Base-by-base conservation (phyloP, 164 flowering plant genomes). In the Hamamelis virginiana region DNA sequence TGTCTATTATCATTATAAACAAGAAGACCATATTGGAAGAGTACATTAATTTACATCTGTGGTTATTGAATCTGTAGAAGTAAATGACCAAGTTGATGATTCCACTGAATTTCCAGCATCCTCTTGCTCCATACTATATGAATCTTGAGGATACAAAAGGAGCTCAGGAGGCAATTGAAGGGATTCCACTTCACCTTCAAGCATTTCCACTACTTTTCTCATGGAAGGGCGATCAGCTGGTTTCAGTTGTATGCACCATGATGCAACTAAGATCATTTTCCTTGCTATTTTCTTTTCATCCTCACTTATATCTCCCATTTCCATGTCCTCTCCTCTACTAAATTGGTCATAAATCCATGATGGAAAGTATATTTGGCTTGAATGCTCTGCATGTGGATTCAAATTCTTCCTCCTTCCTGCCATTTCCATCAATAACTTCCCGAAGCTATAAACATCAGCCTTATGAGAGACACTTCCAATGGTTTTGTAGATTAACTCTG, bases 361-460 rank as follows among this genome's bases (percentile, higher is more conserved):
- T n/a, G n/a, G n/a, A n/a, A n/a, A 69, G 59, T 60, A 69, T 4
- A 50, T 65, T 41, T 69, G 66, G 56, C 72, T 62, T 9, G 26
- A 19, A 3, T 52, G 58, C 21, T 61, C 66, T 0, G 38, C 72
- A 48, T 11, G 22, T 8, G 21, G 22, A 62, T 62, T 69, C 12
- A 59, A 62, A 38, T 69, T 62, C 45, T 52, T 69, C 50, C 66
- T 69, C 15, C 66, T 48, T 5, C 66, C 51, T 15, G 61, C 52
- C 66, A 62, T 69, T 62, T 69, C 59, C 66, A 69, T 53, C 22
- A 67, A 38, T 14, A 67, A 16, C 70, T n/a, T n/a, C n/a, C n/a
- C n/a, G n/a, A n/a, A n/a, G n/a, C n/a, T n/a, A n/a, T 8, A 46
- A 8, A 47, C 50, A 47, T 13, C 15, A 2, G 15, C 12, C 50